Base-by-base conservation (phyloP, 805 yeast genomes). In the Suhomyces emberorum region DNA sequence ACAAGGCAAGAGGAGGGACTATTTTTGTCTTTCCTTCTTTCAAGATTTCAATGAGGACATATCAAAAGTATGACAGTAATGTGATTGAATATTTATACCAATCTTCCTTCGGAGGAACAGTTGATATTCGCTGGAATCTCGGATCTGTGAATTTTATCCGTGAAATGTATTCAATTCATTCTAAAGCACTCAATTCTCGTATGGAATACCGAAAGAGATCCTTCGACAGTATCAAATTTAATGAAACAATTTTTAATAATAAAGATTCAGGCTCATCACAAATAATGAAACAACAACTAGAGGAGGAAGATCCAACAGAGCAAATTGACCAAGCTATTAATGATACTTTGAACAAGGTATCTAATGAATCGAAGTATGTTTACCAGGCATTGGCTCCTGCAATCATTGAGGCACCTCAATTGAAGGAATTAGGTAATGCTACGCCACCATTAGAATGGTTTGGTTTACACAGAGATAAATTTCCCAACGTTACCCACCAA, bases 361-460 rank as follows among this genome's bases (percentile, higher is more conserved):
- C 69, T 1, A 51, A 46, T 11, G 55, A 51, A 10, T 62, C 70
- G 4, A 64, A 61, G 43, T 86, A 72, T 49, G 56, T 55, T 0
- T 88, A 88, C 48, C 49, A 69, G 21, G 77, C 98, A 0, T 52
- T 85, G 8, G 78, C 73, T 24, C 84, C 83, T 8, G 96, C 97
- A 0, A 68, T 76, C 5, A 88, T 93, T 24, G 95, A 85, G 43
- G 85, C 93, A 14, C 98, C 98, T 2, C 91, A 83, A 47, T 67
- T 93, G 51, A 80, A 79, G 51, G 98, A 93, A 52, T 70, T 93
- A 50, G 98, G 98, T 17, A 89, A 83, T 61, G 98, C 97, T 1
- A 93, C 98, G 0, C 98, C 98, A 1, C 98, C 98, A 2, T 63
- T 93, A 39, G 98, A 93, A 56, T 93, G 98, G 98, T 85, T 93